Base-by-base conservation (phyloP, 1,284 basidiomycete species). In the Naganishia cerealis region DNA sequence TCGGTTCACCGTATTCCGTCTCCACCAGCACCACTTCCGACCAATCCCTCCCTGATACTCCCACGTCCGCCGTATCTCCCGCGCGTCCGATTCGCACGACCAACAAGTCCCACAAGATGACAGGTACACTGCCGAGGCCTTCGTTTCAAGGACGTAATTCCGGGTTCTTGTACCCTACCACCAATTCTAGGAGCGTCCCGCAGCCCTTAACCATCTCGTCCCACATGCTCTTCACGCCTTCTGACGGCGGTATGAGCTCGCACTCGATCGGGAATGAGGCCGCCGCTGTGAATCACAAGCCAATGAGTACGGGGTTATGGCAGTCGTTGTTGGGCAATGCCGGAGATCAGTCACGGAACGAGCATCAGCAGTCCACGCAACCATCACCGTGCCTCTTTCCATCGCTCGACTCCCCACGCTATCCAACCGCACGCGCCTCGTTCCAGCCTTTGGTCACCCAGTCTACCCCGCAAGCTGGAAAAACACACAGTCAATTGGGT, bases 91-190 rank as follows among this genome's bases (percentile, higher is more conserved):
- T 39, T 26, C 58, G 56, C 38, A 40, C 39, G 21, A 21, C 3
- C 24, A 10, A 10, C 16, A 61, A 61, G 29, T 13, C 18, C 18
- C 58, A 39, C 16, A 48, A 39, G 29, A 61, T 53, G 61, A 53
- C 61, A 0, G 58, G 58, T 5, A 61, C 58, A n/a, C 58, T 61
- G 2, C 61, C 61, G 10, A 63, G 54, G 61, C 61, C 61, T 5
- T 42, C 50, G 0, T 21, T 16, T 8, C 26, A 33, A 12, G n/a
- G 2, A n/a, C 42, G 57, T 8, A 43, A 21, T 9, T 59, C 57
- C 4, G 53, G 24, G 21, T 8, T 39, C 29, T 21, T 54, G 50
- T 54, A 63, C 39, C 38, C 36, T 13, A 26, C 8, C 48, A 36
- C n/a, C 52, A 29, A 21, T 6, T 33, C 29, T 36, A 6, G 61